Evolutionary conservation across 345 rosid genomes (phyloP).

Genomic region (Dipteronia sinensis): DNA sequence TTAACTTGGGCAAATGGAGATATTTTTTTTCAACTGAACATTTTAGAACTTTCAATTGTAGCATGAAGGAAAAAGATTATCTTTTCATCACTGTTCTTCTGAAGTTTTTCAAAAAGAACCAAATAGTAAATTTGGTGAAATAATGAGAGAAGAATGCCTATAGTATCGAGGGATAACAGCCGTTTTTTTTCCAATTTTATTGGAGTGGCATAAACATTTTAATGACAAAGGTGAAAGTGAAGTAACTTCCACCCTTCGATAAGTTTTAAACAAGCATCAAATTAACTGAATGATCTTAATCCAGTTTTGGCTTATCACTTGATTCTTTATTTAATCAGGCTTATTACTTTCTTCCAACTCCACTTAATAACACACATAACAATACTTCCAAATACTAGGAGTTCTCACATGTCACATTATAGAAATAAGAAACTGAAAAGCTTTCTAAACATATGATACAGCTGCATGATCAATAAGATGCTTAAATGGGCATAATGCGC

Average conservation of each 20-base stretch:
- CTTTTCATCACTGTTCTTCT: neutral
- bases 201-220: neutral
- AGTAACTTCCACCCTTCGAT: neutral
- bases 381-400: neutral
- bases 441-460: neutral
- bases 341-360: neutral
- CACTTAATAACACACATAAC: neutral
- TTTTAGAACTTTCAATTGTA: neutral
- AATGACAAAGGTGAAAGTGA: neutral
- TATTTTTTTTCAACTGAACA: neutral
- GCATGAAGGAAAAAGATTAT: neutral
- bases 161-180: neutral
- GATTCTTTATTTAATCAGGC: neutral
- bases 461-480: conserved; percentile 6
- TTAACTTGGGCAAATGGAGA: neutral
- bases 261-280: neutral
- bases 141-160: neutral
- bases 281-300: neutral
- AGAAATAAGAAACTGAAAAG: conserved; percentile 9
- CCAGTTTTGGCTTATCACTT: neutral
- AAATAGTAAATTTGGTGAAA: neutral
- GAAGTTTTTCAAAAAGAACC: neutral
- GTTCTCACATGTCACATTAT: neutral
- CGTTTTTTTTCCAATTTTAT: neutral
- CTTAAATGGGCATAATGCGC: conserved; percentile 12